Conservation (phyloP, 2,329 filamentous ascomycete genomes). For the Colletotrichum australisinense region DNA sequence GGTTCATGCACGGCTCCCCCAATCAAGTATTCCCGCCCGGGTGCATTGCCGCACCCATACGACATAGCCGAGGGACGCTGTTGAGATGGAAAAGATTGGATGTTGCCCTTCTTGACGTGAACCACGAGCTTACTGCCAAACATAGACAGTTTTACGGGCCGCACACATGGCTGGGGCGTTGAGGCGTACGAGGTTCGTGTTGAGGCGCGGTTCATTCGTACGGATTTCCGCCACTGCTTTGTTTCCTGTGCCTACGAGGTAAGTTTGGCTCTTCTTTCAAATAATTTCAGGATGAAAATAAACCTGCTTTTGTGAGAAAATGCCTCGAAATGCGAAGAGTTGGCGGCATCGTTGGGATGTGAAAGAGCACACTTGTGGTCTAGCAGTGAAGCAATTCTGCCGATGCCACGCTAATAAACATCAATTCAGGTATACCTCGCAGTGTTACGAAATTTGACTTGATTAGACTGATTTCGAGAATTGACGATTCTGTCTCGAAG, state of each 20-base stretch:
- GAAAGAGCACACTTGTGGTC: no score
- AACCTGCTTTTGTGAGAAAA: neutral
- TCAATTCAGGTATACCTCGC: no score
- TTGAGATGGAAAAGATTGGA: neutral
- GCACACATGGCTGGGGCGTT: neutral
- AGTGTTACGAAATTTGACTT: no score
- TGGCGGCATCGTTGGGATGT: no score
- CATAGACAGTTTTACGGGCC: neutral
- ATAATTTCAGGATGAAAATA: neutral
- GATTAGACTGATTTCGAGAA: no score
- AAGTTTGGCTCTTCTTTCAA: neutral
- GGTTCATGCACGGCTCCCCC: neutral
- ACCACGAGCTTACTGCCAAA: neutral
- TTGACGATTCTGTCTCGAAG: no score
- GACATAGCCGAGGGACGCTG: neutral
- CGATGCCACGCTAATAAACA: no score
- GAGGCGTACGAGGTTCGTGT: neutral
- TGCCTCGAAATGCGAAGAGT: neutral
- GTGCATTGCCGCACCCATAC: neutral
- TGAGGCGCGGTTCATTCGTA: neutral
- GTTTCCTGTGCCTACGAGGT: neutral
- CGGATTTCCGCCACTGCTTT: neutral
- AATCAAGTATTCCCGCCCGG: neutral
- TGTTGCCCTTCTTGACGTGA: neutral
- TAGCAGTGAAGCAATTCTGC: no score